Evolutionary conservation across 2,329 filamentous ascomycete genomes (phyloP), one percentile per base, ranked within the genome.

Genomic region (Scleromitrula shiraiana): DNA sequence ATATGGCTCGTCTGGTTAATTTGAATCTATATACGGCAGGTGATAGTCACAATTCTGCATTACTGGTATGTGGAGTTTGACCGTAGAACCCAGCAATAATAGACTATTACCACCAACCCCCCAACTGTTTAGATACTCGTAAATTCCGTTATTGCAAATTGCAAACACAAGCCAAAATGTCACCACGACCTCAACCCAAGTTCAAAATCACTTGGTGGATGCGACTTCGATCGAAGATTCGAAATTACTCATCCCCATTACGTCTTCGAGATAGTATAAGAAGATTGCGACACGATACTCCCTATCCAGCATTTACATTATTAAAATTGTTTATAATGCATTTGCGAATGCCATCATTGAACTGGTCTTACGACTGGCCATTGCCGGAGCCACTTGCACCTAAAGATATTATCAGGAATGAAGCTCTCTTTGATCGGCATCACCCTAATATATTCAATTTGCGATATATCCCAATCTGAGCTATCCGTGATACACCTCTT

Each of bases 401-500:
- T 0, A 42, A 49, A 15, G 39, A 39, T 32, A 49, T 49, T 38
- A 23, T 30, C 10, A 29, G n/a, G 3, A 49, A 49, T 23, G 46
- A 49, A 9, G 32, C 38, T 27, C 46, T 49, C 22, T 49, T 49
- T 19, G 19, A 49, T 27, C 17, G 14, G 6, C 23, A 43, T 36
- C 39, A 49, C 23, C 46, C 46, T 46, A 17, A 46, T 29, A 55
- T 62, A 32, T 56, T 56, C 33, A 58, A 63, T 27, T 51, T 64
- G 14, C 55, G 54, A 20, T 51, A 49, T 9, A 56, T 63, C 36
- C 57, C 59, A 1, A 48, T 63, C 27, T 64, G 56, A 56, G 57
- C 57, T 14, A 46, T 53, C 37, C 54, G 61, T 5, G 60, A 64
- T 39, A 64, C 57, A 4, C 60, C 60, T 2, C 50, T 62, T 3